phyloP scores from a whole-genome alignment of 2,329 filamentous ascomycete species.

The Penicillium sp. region DNA sequence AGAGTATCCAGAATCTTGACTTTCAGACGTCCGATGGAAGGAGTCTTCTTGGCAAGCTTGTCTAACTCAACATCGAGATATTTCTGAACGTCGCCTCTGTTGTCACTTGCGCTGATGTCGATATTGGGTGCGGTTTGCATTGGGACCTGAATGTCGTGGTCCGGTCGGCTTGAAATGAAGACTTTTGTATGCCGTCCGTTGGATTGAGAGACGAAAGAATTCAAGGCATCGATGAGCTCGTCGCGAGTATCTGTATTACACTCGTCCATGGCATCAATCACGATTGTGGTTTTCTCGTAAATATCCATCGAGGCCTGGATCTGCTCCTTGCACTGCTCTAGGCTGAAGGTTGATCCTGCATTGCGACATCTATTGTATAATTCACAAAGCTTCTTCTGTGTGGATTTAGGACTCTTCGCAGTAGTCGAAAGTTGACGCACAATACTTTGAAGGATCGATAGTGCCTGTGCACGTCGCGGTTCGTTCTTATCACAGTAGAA shows the following conservation, averaged over 20 bases:
- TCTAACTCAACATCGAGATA: conserved; percentile 1
- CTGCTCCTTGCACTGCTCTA: conserved; percentile 1
- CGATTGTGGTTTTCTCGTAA: conserved; percentile 30
- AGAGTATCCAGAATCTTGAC: not conserved
- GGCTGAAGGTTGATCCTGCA: not conserved
- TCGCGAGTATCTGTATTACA: conserved; percentile 24
- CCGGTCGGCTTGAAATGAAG: conserved; percentile 35
- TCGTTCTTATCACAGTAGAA: conserved; percentile 11
- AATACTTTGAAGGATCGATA: conserved; percentile 30
- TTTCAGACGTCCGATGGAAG: not conserved
- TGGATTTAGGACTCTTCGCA: conserved; percentile 7
- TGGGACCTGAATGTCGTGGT: conserved; percentile 23
- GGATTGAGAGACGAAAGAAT: conserved; percentile 20
- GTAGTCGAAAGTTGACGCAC: conserved; percentile 30
- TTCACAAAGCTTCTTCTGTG: conserved; percentile 10
- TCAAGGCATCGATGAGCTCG: conserved; percentile 25
- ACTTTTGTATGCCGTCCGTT: conserved; percentile 25
- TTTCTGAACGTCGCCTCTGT: conserved; percentile 12
- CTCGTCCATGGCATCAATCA: conserved; percentile 40
- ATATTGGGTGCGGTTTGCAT: conserved; percentile 43
- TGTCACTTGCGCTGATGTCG: conserved; percentile 34
- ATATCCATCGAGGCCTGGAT: conserved; percentile 24
- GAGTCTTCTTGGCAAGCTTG: not conserved
- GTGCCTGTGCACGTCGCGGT: conserved; percentile 19
- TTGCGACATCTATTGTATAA: not conserved